Evolutionary conservation across 768 basidiomycete genomes (phyloP), one percentile per base, ranked within the genome.

Genomic region (Nidularia sp.): DNA sequence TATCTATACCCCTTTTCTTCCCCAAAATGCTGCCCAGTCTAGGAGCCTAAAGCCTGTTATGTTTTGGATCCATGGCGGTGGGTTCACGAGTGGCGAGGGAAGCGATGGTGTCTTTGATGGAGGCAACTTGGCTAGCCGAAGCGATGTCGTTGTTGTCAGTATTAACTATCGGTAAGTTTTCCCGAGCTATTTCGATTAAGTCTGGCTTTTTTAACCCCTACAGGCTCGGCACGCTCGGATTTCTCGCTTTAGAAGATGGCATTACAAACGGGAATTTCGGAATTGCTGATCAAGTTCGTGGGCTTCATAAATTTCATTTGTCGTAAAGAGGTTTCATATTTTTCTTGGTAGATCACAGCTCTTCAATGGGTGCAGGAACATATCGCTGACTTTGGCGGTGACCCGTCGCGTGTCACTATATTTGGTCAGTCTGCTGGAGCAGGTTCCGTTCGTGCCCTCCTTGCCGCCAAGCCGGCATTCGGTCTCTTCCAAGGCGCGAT

Each of bases 341-440:
- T 10, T 41, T 10, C 39, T 15, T 41, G 10, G 10, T 54, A 55
- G 72, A 65, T 57, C 57, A 74, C 63, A 2, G 71, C 73, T 34
- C 62, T 74, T 12, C 63, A 70, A 54, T 73, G 73, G 73, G 76
- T 84, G 0, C 73, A 77, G 29, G 61, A 71, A 34, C 71, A 84
- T 47, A 83, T 84, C 53, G 62, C 65, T 1, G 69, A 73, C 15
- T 85, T 85, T 55, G 81, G 81, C 35, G 83, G 83, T 0, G 82
- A 84, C 63, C 76, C 77, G 1, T 60, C 62, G 6, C 70, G 70
- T 1, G 74, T 85, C 44, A 80, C 78, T 2, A 76, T 84, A 25
- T 73, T 74, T 53, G 82, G 82, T 1, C 74, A 85, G 60, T 79
- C 76, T 5, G 80, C 80, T 7, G 81, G 81, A 31, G 79, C 74